phyloP scores from a whole-genome alignment of 768 basidiomycete species.

The Albatrellus ellisii region DNA sequence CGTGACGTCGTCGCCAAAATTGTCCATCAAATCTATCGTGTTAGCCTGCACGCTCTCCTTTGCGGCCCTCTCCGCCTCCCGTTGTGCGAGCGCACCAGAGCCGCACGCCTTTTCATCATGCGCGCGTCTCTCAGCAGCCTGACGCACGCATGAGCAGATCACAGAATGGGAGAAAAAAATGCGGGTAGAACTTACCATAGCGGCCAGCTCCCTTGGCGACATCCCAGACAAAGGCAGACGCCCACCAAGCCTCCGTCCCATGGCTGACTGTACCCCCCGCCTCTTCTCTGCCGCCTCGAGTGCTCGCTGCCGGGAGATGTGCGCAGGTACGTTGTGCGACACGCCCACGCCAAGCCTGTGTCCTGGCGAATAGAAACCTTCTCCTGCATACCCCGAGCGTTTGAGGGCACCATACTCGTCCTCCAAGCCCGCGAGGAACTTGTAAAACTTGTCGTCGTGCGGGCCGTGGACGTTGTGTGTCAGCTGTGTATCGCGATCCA shows the following conservation, averaged over 20 bases:
- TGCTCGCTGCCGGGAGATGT: constrained; percentile 53
- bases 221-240: constrained; percentile 25
- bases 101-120: constrained; percentile 68
- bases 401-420: constrained; percentile 77
- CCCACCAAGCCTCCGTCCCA: constrained; percentile 49
- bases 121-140: constrained; percentile 81
- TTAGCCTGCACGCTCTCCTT: constrained; percentile 47
- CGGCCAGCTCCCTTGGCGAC: constrained; percentile 61
- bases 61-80: constrained; percentile 58
- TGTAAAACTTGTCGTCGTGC: constrained; percentile 79
- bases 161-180: not conserved
- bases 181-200: constrained; percentile 32
- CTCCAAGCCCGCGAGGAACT: constrained; percentile 55
- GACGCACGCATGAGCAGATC: constrained; percentile 3
- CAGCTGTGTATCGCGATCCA: constrained; percentile 32
- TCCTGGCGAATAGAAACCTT: constrained; percentile 81
- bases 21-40: constrained; percentile 47
- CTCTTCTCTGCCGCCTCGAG: constrained; percentile 75
- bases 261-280: constrained; percentile 26
- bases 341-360: constrained; percentile 50
- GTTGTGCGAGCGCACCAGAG: constrained; percentile 38
- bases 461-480: constrained; percentile 84
- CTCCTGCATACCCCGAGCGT: constrained; percentile 75
- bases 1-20: constrained; percentile 25
- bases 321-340: constrained; percentile 54